Percentiles rank a stretch among this genome's conserved stretches.
Conservation (phyloP, 768 basidiomycete species). For the Amanita polypyramis region DNA sequence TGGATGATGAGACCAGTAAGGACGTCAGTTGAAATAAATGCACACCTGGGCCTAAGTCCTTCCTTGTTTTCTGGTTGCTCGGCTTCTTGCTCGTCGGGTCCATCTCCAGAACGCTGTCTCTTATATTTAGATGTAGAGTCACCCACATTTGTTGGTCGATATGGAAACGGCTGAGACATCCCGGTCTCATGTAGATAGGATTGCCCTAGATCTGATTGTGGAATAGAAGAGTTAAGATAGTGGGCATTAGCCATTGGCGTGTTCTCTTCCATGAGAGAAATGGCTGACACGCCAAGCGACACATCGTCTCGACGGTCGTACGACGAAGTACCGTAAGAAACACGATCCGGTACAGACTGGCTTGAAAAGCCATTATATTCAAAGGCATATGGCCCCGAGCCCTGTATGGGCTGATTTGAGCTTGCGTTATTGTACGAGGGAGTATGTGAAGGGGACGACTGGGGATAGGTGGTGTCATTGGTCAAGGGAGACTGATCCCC, state of each 20-base stretch:
- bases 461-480: constrained; percentile 9
- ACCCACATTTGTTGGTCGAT: background rate
- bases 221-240: background rate
- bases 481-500: constrained; percentile 9
- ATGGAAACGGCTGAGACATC: background rate
- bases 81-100: constrained; percentile 26
- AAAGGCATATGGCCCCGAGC: background rate
- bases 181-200: background rate
- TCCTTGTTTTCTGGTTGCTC: constrained; percentile 25
- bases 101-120: constrained; percentile 25
- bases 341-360: background rate
- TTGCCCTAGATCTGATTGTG: background rate
- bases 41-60: constrained; percentile 32
- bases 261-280: background rate
- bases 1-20: background rate
- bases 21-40: constrained; percentile 11
- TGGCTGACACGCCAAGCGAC: background rate
- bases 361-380: background rate
- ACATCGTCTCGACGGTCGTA: background rate
- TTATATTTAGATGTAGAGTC: constrained; percentile 19
- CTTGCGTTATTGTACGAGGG: background rate
- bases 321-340: background rate
- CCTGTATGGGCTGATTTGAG: constrained; percentile 1
- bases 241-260: background rate
- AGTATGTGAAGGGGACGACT: constrained; percentile 1